Evolutionary conservation across 768 basidiomycete species (phyloP).

Genomic region (Sporobolomyces pararoseus): DNA sequence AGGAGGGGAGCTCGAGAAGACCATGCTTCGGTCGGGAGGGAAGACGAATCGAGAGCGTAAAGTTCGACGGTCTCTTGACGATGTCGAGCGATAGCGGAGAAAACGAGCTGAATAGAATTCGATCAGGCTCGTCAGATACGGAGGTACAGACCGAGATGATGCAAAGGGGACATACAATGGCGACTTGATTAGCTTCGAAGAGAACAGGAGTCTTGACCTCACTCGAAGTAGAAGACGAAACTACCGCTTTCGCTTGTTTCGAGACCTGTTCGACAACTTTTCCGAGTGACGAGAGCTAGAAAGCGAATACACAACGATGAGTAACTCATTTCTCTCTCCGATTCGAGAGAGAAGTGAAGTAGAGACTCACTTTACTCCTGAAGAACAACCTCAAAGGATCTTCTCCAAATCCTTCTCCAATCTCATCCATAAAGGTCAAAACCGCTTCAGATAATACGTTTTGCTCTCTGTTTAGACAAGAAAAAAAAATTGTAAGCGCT

Average conservation of each 20-base stretch:
- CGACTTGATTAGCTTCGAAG: constrained; percentile 65
- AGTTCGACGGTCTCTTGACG: constrained; percentile 66
- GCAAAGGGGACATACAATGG: constrained; percentile 60
- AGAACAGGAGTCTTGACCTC: constrained; percentile 55
- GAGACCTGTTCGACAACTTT: constrained; percentile 62
- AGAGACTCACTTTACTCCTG: constrained; percentile 55
- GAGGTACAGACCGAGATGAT: neutral
- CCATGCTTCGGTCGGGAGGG: constrained; percentile 62
- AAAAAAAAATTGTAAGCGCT: too few species aligned
- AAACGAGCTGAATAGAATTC: constrained; percentile 58
- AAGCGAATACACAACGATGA: neutral
- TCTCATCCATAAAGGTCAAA: constrained; percentile 62
- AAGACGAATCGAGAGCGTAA: constrained; percentile 75
- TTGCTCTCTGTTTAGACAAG: constrained; percentile 47
- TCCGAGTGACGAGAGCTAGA: constrained; percentile 62
- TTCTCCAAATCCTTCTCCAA: constrained; percentile 60
- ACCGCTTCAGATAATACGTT: constrained; percentile 64
- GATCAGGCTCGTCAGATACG: neutral
- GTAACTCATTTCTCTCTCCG: too few species aligned
- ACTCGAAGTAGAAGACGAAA: constrained; percentile 52
- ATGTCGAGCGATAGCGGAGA: constrained; percentile 69
- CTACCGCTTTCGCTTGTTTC: constrained; percentile 54
- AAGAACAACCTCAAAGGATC: constrained; percentile 83
- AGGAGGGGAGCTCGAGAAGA: constrained; percentile 68
- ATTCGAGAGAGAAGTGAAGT: neutral